These are phyloP conservation scores for Hanseniaspora nectarophila DNA, from an alignment of 805 yeast genomes.

Conservation along the genomic window DNA sequence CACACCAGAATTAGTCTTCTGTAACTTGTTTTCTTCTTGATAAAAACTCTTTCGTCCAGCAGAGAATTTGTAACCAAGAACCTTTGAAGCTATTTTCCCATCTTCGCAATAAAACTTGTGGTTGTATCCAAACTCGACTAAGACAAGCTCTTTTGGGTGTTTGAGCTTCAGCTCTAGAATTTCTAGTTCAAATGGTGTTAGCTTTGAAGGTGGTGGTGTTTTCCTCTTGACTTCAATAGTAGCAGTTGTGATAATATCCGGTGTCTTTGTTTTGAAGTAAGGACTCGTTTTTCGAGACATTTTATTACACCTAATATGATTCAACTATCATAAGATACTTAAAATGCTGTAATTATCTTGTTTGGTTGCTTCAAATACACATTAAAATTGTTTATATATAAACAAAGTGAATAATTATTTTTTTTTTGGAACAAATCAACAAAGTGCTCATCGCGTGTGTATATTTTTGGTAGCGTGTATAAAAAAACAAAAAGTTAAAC, in stretches of 20 bases:
- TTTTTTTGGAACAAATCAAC: too few relatives aligned
- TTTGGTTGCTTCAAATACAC: too few relatives aligned
- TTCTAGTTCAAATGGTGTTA: constrained; percentile 77
- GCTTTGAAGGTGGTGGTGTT: constrained; percentile 3
- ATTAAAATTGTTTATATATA: too few relatives aligned
- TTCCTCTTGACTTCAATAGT: not conserved
- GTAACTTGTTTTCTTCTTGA: constrained; percentile 32
- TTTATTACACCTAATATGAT: not conserved
- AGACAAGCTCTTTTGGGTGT: constrained; percentile 57
- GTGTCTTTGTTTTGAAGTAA: not conserved
- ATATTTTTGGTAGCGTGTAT: too few relatives aligned
- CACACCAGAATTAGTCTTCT: not conserved
- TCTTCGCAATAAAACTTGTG: constrained; percentile 79
- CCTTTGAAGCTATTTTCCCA: constrained; percentile 55
- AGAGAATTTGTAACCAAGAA: constrained; percentile 57
- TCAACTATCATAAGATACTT: not conserved
- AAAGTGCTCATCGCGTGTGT: too few relatives aligned
- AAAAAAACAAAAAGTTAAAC: not conserved
- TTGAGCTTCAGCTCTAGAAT: constrained; percentile 49
- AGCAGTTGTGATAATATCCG: too few relatives aligned
- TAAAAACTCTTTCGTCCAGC: constrained; percentile 46
- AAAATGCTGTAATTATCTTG: not conserved
- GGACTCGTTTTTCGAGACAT: not conserved
- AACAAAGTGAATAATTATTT: too few relatives aligned
- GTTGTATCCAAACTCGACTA: constrained; percentile 86